Base-by-base conservation (phyloP, 2,329 filamentous ascomycete species). In the Claviceps pazoutovae region DNA sequence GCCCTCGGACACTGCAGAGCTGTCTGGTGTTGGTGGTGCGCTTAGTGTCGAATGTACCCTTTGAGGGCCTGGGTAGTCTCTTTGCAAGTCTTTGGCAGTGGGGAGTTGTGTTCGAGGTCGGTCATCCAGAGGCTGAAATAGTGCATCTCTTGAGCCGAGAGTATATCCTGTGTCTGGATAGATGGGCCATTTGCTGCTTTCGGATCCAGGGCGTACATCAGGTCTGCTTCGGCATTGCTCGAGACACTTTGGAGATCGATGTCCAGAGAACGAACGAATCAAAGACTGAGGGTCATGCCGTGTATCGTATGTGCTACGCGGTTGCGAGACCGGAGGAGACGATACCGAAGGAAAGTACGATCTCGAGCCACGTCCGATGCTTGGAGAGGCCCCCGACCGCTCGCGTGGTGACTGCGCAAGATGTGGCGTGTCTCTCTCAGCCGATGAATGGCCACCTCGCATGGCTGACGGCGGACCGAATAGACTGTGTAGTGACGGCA, bases 401-500 rank as follows among this genome's bases (percentile, higher is more conserved):
- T 79, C 75, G 51, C 74, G 59, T 5, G 75, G 71, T 19, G 75
- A 77, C 7, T 67, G 61, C 37, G 69, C 65, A 44, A 67, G 60
- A 44, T 71, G 70, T 39, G 68, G 61, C 17, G 64, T 64, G n/a
- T 68, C 68, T 23, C 72, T 70, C 37, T 77, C 75, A 19, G 70
- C 68, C 21, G 74, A 71, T 39, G 75, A 75, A 54, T 70, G 68
- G 48, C 71, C 58, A 26, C 72, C 66, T 48, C 71, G 67, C 37
- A 69, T 63, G 46, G 70, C 62, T 5, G 72, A 64, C 11, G 72
- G 67, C 5, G 73, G 73, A 2, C 74, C 75, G 57, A 80, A 79
- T 16, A 81, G 64, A 57, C 76, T 80, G 63, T 74, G 79, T 56
- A 81, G 58, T 5, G 78, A 73, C 2, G 78, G 78, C 21, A 80